A percentile compares a stretch with the other conserved stretches of the same genome.
phyloP scores from a whole-genome alignment of 2,329 filamentous ascomycete species.

The Phialocephala sp. region DNA sequence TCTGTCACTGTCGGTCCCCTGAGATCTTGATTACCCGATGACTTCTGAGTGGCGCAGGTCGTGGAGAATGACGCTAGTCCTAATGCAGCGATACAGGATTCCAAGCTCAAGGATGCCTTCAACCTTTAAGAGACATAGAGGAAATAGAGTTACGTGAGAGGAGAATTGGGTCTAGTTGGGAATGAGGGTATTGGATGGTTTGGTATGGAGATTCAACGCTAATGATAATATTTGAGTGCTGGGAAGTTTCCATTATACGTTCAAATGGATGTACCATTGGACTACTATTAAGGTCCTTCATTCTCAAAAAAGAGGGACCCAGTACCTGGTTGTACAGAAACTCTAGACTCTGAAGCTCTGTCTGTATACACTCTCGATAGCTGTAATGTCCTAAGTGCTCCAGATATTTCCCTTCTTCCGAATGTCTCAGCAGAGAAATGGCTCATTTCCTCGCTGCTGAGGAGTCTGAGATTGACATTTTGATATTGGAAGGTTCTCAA shows the following conservation, averaged over 20 bases:
- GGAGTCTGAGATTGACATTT: neutral
- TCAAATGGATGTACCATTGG: neutral
- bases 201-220: neutral
- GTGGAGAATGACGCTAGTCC: neutral
- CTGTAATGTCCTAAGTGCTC: too few relatives aligned
- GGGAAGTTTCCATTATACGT: neutral
- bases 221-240: neutral
- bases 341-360: too few relatives aligned
- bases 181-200: neutral
- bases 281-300: neutral
- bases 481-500: neutral
- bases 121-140: neutral
- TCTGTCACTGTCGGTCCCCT: conserved; percentile 12
- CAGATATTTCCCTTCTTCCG: neutral
- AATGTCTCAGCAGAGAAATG: neutral
- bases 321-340: neutral
- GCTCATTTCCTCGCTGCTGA: neutral
- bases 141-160: neutral
- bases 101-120: neutral
- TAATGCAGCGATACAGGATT: neutral
- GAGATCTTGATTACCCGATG: conserved; percentile 11
- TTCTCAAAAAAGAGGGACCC: neutral
- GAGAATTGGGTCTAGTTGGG: too few relatives aligned
- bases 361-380: too few relatives aligned
- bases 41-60: conserved; percentile 8